Evolutionary conservation across 2,329 filamentous ascomycete genomes (phyloP), one percentile per base, ranked within the genome.

Genomic region (Dichotomopilus funicola): DNA sequence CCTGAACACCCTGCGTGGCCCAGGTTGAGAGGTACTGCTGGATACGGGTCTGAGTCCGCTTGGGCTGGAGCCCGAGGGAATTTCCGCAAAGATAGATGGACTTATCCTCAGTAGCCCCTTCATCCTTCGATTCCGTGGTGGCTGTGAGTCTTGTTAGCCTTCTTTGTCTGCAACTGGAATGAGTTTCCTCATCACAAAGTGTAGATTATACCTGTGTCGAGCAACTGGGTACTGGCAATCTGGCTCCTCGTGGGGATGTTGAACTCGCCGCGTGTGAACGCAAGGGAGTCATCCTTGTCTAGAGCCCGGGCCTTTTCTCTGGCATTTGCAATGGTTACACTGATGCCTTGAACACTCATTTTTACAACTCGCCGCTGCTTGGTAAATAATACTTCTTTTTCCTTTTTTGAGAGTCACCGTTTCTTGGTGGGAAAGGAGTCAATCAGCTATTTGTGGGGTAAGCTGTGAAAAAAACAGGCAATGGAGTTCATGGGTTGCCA

Each of bases 1-100:
- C 88, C 55, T 83, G 84, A 8, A 92, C 88, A 10, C 83, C 88
- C 66, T 89, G 88, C 1, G 81, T 85, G 4, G 84, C 84, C 88
- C 88, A 92, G 33, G 86, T 87, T 40, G 80, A 75, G 35, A 91
- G 77, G 66, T 90, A 89, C 53, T 83, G 78, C 56, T 82, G 75
- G 63, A 91, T 77, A 56, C 88, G 86, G 41, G 77, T 75, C 41
- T 78, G 75, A 1, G 85, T 87, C 54, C 78, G 75, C 58, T 77
- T 80, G 45, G 88, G 88, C 67, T 91, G 88, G 12, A 90, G 75
- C 31, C 88, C 88, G 4, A 92, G 76, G 0, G 87, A 91, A 69
- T 91, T 91, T 41, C 88, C 88, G 65, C 87, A 91, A 43, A 92
- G 78, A 65, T 92, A 92, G 57, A 87, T 83, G 64, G 79, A 61